phyloP scores from a whole-genome alignment of 805 yeast species.

The Metschnikowia picachoensis region DNA sequence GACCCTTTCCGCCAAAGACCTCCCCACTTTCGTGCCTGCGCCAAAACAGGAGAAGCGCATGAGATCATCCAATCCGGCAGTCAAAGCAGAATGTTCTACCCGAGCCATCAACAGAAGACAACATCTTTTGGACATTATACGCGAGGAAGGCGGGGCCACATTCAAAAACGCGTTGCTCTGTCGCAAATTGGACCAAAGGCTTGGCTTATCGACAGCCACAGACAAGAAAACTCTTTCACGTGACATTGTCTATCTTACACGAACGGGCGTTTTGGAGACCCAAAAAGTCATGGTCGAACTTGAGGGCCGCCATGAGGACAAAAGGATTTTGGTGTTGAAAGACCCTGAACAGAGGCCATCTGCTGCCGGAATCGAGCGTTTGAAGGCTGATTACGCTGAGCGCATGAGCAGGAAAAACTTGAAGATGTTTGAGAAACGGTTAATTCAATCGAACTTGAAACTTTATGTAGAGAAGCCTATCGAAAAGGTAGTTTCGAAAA shows the following conservation, averaged over 20 bases:
- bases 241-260: conserved; percentile 30
- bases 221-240: conserved; percentile 39
- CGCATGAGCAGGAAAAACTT: conserved; percentile 7
- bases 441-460: conserved; percentile 14
- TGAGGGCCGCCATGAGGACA: conserved; percentile 26
- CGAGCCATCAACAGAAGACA: conserved; percentile 30
- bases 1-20: conserved; percentile 7
- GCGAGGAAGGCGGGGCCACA: conserved; percentile 36
- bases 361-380: conserved; percentile 25
- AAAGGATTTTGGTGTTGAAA: conserved; percentile 30
- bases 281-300: conserved; percentile 22
- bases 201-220: conserved; percentile 28
- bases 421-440: conserved; percentile 9
- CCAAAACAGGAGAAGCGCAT: not conserved
- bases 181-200: conserved; percentile 28
- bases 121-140: conserved; percentile 27
- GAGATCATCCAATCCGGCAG: not conserved
- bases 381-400: conserved; percentile 18
- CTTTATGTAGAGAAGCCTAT: conserved; percentile 13
- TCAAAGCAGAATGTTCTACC: conserved; percentile 17
- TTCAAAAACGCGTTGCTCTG: conserved; percentile 32
- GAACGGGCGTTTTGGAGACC: conserved; percentile 21
- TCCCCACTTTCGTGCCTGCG: conserved; percentile 10
- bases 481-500: not conserved
- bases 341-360: conserved; percentile 28